Evolutionary conservation across 371 early-diverging fungal genomes (phyloP).

Genomic region (Circinella minor): DNA sequence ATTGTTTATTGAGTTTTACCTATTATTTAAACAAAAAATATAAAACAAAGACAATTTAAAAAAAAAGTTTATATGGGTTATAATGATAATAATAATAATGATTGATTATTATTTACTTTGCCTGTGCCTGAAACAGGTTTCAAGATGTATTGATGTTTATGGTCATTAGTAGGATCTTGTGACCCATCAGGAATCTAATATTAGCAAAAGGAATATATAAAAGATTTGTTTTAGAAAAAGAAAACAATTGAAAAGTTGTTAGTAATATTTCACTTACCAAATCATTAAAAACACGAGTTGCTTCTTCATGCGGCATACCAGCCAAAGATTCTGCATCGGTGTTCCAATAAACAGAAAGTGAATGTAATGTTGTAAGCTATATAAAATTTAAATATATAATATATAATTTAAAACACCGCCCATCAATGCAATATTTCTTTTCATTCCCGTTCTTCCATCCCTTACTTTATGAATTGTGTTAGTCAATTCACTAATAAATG

Average conservation of each 20-base stretch:
- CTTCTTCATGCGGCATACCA: slow-evolving; percentile 40
- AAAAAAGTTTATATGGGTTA: not conserved
- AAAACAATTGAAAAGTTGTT: too few species aligned
- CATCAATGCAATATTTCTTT: too few species aligned
- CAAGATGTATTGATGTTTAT: slow-evolving; percentile 69
- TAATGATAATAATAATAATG: not conserved
- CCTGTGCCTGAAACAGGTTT: slow-evolving; percentile 86
- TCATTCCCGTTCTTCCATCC: not conserved
- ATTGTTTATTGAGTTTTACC: slow-evolving; percentile 61
- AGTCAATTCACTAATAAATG: slow-evolving; percentile 68
- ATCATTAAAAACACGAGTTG: slow-evolving; percentile 29
- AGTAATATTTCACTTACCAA: slow-evolving; percentile 23
- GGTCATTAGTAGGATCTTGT: slow-evolving; percentile 9
- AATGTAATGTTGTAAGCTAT: slow-evolving; percentile 67
- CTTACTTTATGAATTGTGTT: slow-evolving; percentile 72
- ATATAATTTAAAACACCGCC: not conserved
- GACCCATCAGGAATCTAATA: slow-evolving; percentile 42
- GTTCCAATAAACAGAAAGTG: slow-evolving; percentile 81
- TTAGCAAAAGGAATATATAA: not conserved
- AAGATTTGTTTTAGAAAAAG: not conserved
- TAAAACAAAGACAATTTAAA: not conserved
- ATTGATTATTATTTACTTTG: slow-evolving; percentile 46
- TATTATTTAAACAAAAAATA: not conserved
- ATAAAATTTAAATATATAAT: not conserved
- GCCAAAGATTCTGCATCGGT: slow-evolving; percentile 65